Base-by-base conservation (phyloP, 2,329 filamentous ascomycete genomes). In the Fusarium euwallaceae region DNA sequence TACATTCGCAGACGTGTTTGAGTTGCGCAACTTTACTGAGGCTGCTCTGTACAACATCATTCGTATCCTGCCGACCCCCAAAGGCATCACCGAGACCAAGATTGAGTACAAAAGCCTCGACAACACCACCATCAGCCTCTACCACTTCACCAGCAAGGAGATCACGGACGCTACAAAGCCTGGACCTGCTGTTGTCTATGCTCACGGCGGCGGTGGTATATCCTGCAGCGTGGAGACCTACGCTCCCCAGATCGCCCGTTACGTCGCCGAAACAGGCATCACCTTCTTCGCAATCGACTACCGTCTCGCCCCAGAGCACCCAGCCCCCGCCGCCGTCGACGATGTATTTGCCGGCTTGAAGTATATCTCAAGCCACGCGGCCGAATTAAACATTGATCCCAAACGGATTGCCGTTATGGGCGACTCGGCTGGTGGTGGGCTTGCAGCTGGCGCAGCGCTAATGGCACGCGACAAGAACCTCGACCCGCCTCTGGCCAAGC, bases 161-260 rank as follows among this genome's bases (percentile, higher is more conserved):
- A 51, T 29, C 27, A 29, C 41, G 0, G 36, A 58, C 2, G 61
- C 65, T 9, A 3, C 39, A 14, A 43, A 36, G 12, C 64, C 72
- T 8, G 39, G 61, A 2, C 78, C 80, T 4, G 83, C 81, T 1
- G 75, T 84, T 8, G 51, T 83, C 24, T 81, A 84, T 65, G 70
- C 81, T 22, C 86, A 87, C 66, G 84, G 84, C 36, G 85, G 86
- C 17, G 85, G 85, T 16, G 81, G 83, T 58, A 78, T 87, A 32
- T 65, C 75, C 1, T 77, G 82, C 6, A 76, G 65, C 36, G 77
- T 82, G 22, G 76, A 79, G 1, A 51, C 81, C 14, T 78, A 74
- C 27, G 73, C 75, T 4, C 51, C 70, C 1, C 41, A 75, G 2
- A 72, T 84, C 24, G 72, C 80, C 4, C 55, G 55, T 11, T 75